A percentile compares a stretch with the other conserved stretches of the same genome.
Conservation (phyloP, 768 basidiomycete species). For the Hypsizygus marmoreus region DNA sequence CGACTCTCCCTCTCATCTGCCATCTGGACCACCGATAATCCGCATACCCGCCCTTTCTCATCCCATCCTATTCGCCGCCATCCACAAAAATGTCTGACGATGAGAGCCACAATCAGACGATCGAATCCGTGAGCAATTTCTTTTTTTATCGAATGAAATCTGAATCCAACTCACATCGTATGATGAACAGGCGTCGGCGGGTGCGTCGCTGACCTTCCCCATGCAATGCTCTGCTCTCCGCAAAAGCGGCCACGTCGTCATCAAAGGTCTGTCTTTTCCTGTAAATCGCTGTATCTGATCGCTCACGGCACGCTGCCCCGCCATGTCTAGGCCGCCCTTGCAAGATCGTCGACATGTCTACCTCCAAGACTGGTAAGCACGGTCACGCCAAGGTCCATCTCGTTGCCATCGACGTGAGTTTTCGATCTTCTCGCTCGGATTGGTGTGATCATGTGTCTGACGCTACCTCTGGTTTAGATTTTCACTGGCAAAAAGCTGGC, state of each 20-base stretch:
- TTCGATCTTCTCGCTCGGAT: conserved; percentile 1
- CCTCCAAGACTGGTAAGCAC: conserved; percentile 99
- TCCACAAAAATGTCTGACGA: conserved; percentile 79
- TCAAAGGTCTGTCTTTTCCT: conserved; percentile 63
- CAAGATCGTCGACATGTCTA: conserved; percentile 99
- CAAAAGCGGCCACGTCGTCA: conserved; percentile 92
- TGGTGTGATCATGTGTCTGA: conserved; percentile 11
- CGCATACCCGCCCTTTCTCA: conserved; percentile 24
- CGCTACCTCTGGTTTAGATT: conserved; percentile 56
- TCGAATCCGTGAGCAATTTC: conserved; percentile 65
- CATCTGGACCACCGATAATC: conserved; percentile 18
- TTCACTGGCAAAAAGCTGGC: conserved; percentile 98
- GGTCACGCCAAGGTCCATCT: conserved; percentile 99
- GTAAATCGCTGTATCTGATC: not conserved
- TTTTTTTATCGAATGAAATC: conserved; percentile 13
- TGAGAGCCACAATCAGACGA: conserved; percentile 82
- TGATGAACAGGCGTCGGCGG: conserved; percentile 58
- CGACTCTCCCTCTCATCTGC: conserved; percentile 22
- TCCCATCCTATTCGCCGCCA: conserved; percentile 18
- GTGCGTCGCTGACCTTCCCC: conserved; percentile 79
- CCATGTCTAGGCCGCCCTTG: conserved; percentile 83
- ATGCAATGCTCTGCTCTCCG: conserved; percentile 97
- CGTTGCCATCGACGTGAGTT: conserved; percentile 90
- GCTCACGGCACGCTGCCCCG: conserved; percentile 9
- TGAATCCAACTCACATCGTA: conserved; percentile 20